These are phyloP conservation scores for Aspergillus pseudoviridinutans DNA, from an alignment of 2,329 filamentous ascomycete genomes.

Conservation along the genomic window DNA sequence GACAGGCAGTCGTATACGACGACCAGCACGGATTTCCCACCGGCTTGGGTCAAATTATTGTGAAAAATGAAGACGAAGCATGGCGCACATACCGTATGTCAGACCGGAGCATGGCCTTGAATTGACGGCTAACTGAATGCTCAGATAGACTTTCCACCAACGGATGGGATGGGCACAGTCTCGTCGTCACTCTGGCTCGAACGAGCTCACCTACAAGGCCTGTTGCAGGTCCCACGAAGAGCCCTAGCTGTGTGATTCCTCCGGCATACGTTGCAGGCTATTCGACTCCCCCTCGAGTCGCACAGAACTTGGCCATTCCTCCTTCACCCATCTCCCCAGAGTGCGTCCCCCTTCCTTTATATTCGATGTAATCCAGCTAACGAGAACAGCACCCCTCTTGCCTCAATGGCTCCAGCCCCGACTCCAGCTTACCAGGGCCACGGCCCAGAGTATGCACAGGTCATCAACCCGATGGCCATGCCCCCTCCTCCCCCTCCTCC, in stretches of 20 bases:
- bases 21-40: slow-evolving; percentile 41
- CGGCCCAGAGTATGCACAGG: slow-evolving; percentile 22
- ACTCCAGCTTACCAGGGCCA: slow-evolving; percentile 19
- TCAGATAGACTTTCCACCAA: slow-evolving; percentile 39
- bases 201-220: slow-evolving; percentile 39
- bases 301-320: slow-evolving; percentile 27
- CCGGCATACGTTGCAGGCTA: slow-evolving; percentile 28
- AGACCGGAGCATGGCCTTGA: neutral
- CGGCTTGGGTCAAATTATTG: slow-evolving; percentile 42
- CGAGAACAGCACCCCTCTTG: slow-evolving; percentile 15
- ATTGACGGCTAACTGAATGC: slow-evolving; percentile 11
- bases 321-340: slow-evolving; percentile 35
- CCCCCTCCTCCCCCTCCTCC: slow-evolving; percentile 1
- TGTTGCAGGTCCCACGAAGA: slow-evolving; percentile 41
- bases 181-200: slow-evolving; percentile 40
- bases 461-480: slow-evolving; percentile 22
- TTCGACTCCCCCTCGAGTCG: slow-evolving; percentile 29
- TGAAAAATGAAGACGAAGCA: slow-evolving; percentile 43
- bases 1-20: slow-evolving; percentile 43
- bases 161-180: slow-evolving; percentile 42
- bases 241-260: slow-evolving; percentile 27
- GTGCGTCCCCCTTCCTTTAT: slow-evolving; percentile 20
- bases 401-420: slow-evolving; percentile 5
- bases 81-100: slow-evolving; percentile 42
- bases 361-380: neutral